A percentile compares a stretch with the other conserved stretches of the same genome.
Conservation (phyloP, 768 basidiomycete species). For the Tephrocybe sp. region DNA sequence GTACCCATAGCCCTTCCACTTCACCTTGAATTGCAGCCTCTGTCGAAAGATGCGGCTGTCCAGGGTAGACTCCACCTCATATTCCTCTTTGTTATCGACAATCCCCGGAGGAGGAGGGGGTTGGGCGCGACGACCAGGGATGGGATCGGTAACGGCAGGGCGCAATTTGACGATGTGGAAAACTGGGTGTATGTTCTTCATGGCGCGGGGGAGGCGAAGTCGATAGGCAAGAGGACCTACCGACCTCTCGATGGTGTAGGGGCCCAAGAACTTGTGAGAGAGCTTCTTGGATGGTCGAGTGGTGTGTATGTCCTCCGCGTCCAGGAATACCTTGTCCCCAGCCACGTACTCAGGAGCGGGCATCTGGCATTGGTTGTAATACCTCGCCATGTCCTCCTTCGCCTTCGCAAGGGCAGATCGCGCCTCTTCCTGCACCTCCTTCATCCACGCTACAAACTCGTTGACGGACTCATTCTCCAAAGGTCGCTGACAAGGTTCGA, state of each 20-base stretch:
- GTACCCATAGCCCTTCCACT: no score
- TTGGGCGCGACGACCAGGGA: background rate
- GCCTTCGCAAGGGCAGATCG: constrained; percentile 16
- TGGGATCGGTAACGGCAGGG: background rate
- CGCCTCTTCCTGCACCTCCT: constrained; percentile 11
- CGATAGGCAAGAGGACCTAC: constrained; percentile 14
- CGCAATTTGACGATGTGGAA: constrained; percentile 13
- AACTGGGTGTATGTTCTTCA: constrained; percentile 18
- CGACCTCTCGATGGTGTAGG: no score
- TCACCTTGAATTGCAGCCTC: no score
- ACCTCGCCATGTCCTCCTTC: constrained; percentile 15
- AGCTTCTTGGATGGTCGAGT: no score
- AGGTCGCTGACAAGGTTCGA: background rate
- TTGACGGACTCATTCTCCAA: constrained; percentile 2
- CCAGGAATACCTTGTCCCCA: constrained; percentile 18
- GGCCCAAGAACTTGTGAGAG: no score
- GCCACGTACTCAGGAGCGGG: constrained; percentile 7
- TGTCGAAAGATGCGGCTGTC: constrained; percentile 7
- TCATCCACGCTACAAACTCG: constrained; percentile 13
- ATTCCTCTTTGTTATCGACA: constrained; percentile 4
- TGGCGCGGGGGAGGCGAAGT: constrained; percentile 13
- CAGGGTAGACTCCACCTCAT: constrained; percentile 14
- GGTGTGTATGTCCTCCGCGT: no score
- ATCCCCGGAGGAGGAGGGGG: constrained; percentile 10
- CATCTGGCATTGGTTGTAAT: constrained; percentile 9